These are phyloP conservation scores for Boletus huronensis DNA, from an alignment of 768 basidiomycete genomes.

Conservation along the genomic window DNA sequence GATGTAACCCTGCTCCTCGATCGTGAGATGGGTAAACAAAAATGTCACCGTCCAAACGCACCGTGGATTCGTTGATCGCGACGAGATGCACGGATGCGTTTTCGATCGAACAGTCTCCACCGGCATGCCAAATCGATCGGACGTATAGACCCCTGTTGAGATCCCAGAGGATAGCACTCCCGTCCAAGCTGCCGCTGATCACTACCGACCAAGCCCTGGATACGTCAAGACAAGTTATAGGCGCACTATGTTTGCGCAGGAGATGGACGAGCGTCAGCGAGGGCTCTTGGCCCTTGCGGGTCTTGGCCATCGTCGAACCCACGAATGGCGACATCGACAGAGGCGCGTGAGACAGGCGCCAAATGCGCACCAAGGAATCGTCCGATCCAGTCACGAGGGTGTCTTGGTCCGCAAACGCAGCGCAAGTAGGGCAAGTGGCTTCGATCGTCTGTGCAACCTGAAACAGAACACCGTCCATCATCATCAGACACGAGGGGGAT, in stretches of 20 bases:
- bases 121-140: conserved; percentile 71
- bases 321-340: conserved; percentile 17
- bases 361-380: conserved; percentile 80
- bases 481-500: neutral
- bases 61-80: conserved; percentile 83
- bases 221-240: conserved; percentile 64
- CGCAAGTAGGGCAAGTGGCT: conserved; percentile 66
- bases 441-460: conserved; percentile 79
- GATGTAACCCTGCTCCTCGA: conserved; percentile 70
- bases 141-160: conserved; percentile 80
- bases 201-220: conserved; percentile 80
- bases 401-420: conserved; percentile 69
- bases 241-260: conserved; percentile 74
- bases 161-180: conserved; percentile 88
- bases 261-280: conserved; percentile 57
- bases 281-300: conserved; percentile 24
- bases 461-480: conserved; percentile 6
- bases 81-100: conserved; percentile 56
- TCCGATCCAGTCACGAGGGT: conserved; percentile 77
- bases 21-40: neutral
- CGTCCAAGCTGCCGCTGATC: conserved; percentile 82
- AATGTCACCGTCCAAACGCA: conserved; percentile 36
- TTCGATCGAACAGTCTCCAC: conserved; percentile 22
- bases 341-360: conserved; percentile 52
- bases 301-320: conserved; percentile 15